A percentile compares a stretch with the other conserved stretches of the same genome.
Conservation (phyloP, 805 yeast species). For the Myxozyma geophila region DNA sequence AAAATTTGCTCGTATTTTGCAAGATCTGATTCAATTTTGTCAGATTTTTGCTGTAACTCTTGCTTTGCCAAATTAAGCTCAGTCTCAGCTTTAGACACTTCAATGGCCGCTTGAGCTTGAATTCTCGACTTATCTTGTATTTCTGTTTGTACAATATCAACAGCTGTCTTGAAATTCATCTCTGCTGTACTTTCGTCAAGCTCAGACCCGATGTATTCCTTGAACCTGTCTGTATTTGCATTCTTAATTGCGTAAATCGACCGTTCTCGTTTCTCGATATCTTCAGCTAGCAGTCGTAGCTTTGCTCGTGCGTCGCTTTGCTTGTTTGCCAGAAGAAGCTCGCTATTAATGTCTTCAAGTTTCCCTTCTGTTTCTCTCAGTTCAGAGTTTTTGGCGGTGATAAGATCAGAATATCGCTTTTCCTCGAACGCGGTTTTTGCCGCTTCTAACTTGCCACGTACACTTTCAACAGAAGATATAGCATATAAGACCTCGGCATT, state of each 20-base stretch:
- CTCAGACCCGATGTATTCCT: constrained; percentile 26
- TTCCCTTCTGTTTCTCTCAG: constrained; percentile 37
- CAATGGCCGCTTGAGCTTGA: constrained; percentile 25
- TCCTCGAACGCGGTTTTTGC: constrained; percentile 25
- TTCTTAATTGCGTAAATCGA: constrained; percentile 44
- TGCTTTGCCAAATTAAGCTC: constrained; percentile 33
- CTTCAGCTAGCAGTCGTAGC: constrained; percentile 52
- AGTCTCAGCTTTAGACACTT: constrained; percentile 38
- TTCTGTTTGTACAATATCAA: constrained; percentile 38
- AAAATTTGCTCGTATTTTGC: constrained; percentile 12
- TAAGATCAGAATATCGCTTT: constrained; percentile 9
- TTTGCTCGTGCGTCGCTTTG: constrained; percentile 65
- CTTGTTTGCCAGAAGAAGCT: constrained; percentile 57
- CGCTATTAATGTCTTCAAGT: constrained; percentile 58
- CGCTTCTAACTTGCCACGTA: constrained; percentile 47
- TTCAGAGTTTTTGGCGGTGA: constrained; percentile 4
- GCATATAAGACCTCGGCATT: constrained; percentile 54
- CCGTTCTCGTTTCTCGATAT: constrained; percentile 44
- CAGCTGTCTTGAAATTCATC: constrained; percentile 17
- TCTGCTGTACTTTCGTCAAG: not conserved
- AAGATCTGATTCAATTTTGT: constrained; percentile 10
- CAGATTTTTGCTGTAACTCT: constrained; percentile 19
- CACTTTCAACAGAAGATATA: constrained; percentile 48
- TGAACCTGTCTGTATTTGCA: constrained; percentile 40
- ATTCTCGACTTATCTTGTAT: constrained; percentile 33